These are phyloP conservation scores for Cladosporium oxysporum DNA, from an alignment of 2,329 filamentous ascomycete genomes.

Conservation along the genomic window DNA sequence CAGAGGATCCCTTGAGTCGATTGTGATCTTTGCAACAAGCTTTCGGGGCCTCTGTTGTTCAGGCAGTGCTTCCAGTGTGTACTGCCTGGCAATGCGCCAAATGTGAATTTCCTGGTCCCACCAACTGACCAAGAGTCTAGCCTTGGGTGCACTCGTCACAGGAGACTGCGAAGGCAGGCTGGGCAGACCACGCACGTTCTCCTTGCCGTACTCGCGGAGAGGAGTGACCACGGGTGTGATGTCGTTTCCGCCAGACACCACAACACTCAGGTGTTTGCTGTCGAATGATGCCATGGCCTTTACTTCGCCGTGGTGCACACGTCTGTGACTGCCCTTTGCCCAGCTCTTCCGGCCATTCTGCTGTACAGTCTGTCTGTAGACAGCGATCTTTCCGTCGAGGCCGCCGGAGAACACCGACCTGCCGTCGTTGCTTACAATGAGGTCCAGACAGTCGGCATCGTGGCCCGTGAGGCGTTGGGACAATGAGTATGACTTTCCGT, in stretches of 20 bases:
- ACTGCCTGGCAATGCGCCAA: conserved; percentile 63
- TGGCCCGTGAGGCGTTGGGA: conserved; percentile 84
- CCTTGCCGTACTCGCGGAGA: conserved; percentile 71
- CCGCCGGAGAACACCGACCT: conserved; percentile 83
- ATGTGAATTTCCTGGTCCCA: conserved; percentile 87
- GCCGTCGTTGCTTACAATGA: conserved; percentile 80
- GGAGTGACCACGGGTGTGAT: conserved; percentile 80
- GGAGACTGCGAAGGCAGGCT: conserved; percentile 78
- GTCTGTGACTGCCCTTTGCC: conserved; percentile 80
- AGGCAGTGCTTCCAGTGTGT: conserved; percentile 30
- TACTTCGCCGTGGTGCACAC: conserved; percentile 91
- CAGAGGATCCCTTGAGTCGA: conserved; percentile 65
- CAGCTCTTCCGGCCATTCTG: conserved; percentile 61
- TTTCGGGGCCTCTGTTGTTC: conserved; percentile 30
- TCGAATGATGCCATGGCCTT: conserved; percentile 93
- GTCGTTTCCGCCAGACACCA: conserved; percentile 89
- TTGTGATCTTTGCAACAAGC: conserved; percentile 40
- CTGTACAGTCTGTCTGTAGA: conserved; percentile 68
- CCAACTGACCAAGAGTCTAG: conserved; percentile 82
- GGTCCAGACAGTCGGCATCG: conserved; percentile 83
- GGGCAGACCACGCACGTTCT: conserved; percentile 81
- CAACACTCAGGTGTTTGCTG: conserved; percentile 75
- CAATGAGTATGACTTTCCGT: conserved; percentile 87
- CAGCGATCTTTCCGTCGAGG: conserved; percentile 83
- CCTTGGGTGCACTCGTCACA: conserved; percentile 69